phyloP scores from a whole-genome alignment of 257 asterid genomes.

The Knoxia roxburghii region DNA sequence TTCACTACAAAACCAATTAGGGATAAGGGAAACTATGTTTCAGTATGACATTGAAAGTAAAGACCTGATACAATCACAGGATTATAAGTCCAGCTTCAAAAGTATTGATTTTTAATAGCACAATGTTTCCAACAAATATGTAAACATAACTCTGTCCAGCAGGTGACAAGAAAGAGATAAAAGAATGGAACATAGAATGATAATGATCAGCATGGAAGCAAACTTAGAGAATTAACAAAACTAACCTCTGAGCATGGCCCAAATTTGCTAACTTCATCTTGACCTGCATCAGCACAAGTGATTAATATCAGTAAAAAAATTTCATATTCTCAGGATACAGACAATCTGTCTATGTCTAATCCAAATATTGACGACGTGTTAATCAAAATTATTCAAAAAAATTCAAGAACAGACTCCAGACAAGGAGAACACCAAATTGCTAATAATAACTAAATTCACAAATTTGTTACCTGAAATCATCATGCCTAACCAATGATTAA shows the following conservation, averaged over 20 bases:
- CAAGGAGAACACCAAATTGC: background rate
- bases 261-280: conserved; percentile 71
- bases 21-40: background rate
- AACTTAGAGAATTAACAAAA: background rate
- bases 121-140: background rate
- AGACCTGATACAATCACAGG: background rate
- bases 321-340: background rate
- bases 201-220: background rate
- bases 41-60: background rate
- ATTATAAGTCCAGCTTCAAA: background rate
- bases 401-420: background rate
- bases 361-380: background rate
- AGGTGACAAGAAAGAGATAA: background rate
- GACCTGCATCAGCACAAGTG: conserved; percentile 50
- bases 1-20: conserved; percentile 35
- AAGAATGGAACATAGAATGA: background rate
- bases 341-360: background rate
- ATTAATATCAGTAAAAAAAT: conserved; percentile 13
- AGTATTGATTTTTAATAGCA: background rate
- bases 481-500: background rate
- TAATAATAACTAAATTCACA: background rate
- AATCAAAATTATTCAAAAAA: background rate
- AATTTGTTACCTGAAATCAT: background rate
- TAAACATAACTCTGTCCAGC: background rate
- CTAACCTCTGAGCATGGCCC: conserved; percentile 90